Base-by-base conservation (phyloP, 352 stramenopile species). In the Globisporangium splendens region DNA sequence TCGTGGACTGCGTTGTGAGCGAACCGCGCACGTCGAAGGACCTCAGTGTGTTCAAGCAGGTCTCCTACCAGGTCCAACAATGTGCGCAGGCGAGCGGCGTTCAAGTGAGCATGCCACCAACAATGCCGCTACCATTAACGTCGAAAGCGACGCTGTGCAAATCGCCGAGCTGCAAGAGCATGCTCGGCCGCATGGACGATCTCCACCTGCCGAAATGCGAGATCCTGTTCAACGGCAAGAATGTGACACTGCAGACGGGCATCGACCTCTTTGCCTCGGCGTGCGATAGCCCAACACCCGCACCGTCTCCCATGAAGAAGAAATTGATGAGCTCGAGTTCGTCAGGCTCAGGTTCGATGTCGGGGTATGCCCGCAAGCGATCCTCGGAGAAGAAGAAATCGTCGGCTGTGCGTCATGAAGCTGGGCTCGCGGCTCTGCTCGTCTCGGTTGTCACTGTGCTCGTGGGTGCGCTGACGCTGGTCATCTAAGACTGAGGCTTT, bases 131-230 rank as follows among this genome's bases (percentile, higher is more conserved):
- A 3, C 52, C 67, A 8, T 67, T 63, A 49, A 35, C 58, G 0
- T 58, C 86, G 20, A 62, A 73, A 20, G 28, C 52, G 15, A 57
- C 61, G 13, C 49, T 90, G 18, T 89, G 75, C 48, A 69, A 70
- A 43, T 68, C 78, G 5, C 68, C 69, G 17, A 44, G 60, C 0
- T 89, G 79, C 50, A 70, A 80, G 46, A 50, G 65, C 1, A 77
- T 88, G 73, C 83, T 89, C 46, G 75, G 73, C 0, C 56, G 62
- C 11, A 59, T 88, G 11, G 77, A 88, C 59, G 79, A 88, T 52
- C 64, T 89, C 54, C 63, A 80, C 18, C 59, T 89, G 12, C 75
- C 77, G 17, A 68, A 51, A 15, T 89, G 79, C 48, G 79, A 86
- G 1, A 50, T 70, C 8, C 11, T 68, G 1, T 77, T 83, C 50